A percentile compares a stretch with the other conserved stretches of the same genome.
Evolutionary conservation across 2,329 filamentous ascomycete genomes (phyloP).

Genomic region (Fusarium nisikadoi): DNA sequence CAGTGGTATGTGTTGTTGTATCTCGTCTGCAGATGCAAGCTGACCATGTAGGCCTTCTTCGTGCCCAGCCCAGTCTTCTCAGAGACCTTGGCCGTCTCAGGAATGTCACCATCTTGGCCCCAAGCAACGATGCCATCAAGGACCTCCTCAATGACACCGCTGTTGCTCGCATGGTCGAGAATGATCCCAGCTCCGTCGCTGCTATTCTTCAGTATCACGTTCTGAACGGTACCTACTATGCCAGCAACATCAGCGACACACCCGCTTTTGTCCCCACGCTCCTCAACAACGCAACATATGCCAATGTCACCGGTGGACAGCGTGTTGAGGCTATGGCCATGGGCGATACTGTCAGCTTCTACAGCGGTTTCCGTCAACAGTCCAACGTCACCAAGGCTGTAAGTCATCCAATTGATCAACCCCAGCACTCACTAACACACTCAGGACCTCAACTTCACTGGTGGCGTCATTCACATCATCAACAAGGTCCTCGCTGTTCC

Average conservation of each 20-base stretch:
- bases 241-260: slow-evolving; percentile 46
- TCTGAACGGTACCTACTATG: slow-evolving; percentile 57
- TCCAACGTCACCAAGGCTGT: slow-evolving; percentile 51
- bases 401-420: neutral
- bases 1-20: slow-evolving; percentile 21
- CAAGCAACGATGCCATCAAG: slow-evolving; percentile 64
- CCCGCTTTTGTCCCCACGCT: slow-evolving; percentile 53
- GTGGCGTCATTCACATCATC: slow-evolving; percentile 61
- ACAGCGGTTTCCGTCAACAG: slow-evolving; percentile 53
- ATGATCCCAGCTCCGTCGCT: slow-evolving; percentile 53
- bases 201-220: slow-evolving; percentile 68
- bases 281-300: slow-evolving; percentile 55
- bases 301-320: slow-evolving; percentile 57
- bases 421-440: neutral
- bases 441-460: slow-evolving; percentile 55
- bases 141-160: slow-evolving; percentile 58
- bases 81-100: slow-evolving; percentile 17
- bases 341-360: slow-evolving; percentile 59
- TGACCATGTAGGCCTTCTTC: slow-evolving; percentile 39
- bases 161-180: slow-evolving; percentile 51
- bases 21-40: neutral
- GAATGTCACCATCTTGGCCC: slow-evolving; percentile 60
- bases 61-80: slow-evolving; percentile 38
- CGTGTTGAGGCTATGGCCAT: slow-evolving; percentile 52
- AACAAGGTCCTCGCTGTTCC: slow-evolving; percentile 57